Evolutionary conservation across 1,284 basidiomycete genomes (phyloP).

Genomic region (Cutaneotrichosporon sp.): DNA sequence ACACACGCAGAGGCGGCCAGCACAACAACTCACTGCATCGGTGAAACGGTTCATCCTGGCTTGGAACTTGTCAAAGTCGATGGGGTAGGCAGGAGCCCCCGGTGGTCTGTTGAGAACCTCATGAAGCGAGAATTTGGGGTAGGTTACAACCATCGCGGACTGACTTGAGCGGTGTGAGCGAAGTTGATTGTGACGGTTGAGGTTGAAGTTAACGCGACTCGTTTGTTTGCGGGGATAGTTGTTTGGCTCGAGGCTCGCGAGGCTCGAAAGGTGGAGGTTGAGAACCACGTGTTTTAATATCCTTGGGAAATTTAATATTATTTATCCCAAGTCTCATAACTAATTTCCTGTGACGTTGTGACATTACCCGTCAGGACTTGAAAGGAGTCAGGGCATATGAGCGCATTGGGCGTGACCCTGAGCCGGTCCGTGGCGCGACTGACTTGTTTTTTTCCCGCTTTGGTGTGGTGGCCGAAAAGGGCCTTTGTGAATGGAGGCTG

Average conservation of each 20-base stretch:
- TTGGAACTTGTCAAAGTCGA: slow-evolving; percentile 39
- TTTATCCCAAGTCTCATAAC: not conserved
- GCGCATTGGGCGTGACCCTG: no score
- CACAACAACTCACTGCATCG: slow-evolving; percentile 29
- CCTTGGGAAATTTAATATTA: no score
- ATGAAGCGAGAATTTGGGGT: slow-evolving; percentile 14
- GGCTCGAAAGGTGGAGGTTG: not conserved
- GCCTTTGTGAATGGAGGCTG: not conserved
- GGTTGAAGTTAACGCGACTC: not conserved
- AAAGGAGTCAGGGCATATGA: no score
- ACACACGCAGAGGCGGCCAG: not conserved
- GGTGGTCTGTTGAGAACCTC: not conserved
- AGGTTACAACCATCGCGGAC: slow-evolving; percentile 10
- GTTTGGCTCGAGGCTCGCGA: slow-evolving; percentile 13
- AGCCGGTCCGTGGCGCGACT: not conserved
- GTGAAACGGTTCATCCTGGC: slow-evolving; percentile 36
- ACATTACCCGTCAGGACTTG: not conserved
- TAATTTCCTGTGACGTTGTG: no score
- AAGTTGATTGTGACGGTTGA: not conserved
- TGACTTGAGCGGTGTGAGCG: no score
- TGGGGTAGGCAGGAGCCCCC: slow-evolving; percentile 24
- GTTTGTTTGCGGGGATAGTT: slow-evolving; percentile 7
- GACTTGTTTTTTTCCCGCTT: no score
- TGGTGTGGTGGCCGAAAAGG: no score
- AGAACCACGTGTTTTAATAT: not conserved